Conservation (phyloP, 2,329 filamentous ascomycete species). For the Colletotrichum sp. region DNA sequence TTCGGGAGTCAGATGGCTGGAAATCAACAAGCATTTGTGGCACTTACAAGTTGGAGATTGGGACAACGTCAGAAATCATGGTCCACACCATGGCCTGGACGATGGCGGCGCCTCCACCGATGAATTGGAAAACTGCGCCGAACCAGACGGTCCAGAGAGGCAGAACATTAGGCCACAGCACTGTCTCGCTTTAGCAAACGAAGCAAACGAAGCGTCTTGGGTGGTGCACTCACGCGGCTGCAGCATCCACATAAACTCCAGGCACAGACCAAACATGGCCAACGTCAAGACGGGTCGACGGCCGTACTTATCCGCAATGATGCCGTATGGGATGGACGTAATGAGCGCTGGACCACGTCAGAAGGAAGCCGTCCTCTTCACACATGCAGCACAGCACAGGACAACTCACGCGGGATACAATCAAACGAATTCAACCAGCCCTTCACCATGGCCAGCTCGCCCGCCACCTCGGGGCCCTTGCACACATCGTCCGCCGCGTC, state of each 20-base stretch:
- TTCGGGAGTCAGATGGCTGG: not conserved
- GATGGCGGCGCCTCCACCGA: slow-evolving; percentile 47
- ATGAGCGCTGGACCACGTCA: slow-evolving; percentile 36
- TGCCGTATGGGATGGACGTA: slow-evolving; percentile 49
- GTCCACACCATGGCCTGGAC: slow-evolving; percentile 50
- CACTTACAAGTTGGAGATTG: slow-evolving; percentile 31
- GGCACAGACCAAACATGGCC: slow-evolving; percentile 33
- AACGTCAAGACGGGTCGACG: slow-evolving; percentile 45
- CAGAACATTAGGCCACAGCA: slow-evolving; percentile 41
- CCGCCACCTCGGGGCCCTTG: slow-evolving; percentile 55
- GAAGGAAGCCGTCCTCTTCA: not conserved
- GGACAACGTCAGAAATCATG: slow-evolving; percentile 47
- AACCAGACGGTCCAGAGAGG: slow-evolving; percentile 44
- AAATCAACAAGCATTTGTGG: not conserved
- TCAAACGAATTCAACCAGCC: slow-evolving; percentile 52
- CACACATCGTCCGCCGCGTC: slow-evolving; percentile 47
- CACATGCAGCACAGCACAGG: not conserved
- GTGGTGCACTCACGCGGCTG: slow-evolving; percentile 32
- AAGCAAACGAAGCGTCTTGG: not conserved
- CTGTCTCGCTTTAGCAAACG: slow-evolving; percentile 30
- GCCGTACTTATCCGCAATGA: slow-evolving; percentile 53
- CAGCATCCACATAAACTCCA: slow-evolving; percentile 33
- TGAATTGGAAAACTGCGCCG: slow-evolving; percentile 36
- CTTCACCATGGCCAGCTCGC: slow-evolving; percentile 54
- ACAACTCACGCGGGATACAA: slow-evolving; percentile 47